Conservation (phyloP, 164 flowering plant species). For the Vitis labrusca region DNA sequence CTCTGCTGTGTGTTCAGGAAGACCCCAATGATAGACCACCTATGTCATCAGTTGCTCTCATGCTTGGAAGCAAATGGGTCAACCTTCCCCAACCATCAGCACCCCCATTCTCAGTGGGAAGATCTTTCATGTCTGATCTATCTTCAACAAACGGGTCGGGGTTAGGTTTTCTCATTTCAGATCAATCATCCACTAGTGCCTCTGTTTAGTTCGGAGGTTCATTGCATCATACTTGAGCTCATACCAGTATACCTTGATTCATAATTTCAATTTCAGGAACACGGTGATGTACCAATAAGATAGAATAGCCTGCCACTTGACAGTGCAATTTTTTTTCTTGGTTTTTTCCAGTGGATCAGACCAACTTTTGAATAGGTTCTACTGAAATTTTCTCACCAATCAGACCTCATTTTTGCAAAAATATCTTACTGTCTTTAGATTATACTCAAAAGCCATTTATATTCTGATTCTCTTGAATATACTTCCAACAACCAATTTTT, state of each 20-base stretch:
- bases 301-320: too few relatives aligned
- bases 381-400: not conserved
- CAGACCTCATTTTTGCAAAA: too few relatives aligned
- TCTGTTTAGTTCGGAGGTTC: slow-evolving; percentile 5
- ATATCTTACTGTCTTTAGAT: too few relatives aligned
- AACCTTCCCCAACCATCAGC: slow-evolving; percentile 1
- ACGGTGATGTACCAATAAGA: too few relatives aligned
- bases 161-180: not conserved
- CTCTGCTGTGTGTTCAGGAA: slow-evolving; percentile 33
- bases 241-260: too few relatives aligned
- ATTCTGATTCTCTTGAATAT: too few relatives aligned
- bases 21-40: slow-evolving; percentile 22
- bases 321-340: too few relatives aligned
- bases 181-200: slow-evolving; percentile 12
- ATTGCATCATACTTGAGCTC: not conserved
- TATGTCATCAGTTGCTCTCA: slow-evolving; percentile 26
- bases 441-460: too few relatives aligned
- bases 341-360: not conserved
- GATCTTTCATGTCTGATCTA: slow-evolving; percentile 8
- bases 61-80: slow-evolving; percentile 24
- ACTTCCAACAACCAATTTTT: too few relatives aligned
- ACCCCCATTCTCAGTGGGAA: slow-evolving; percentile 15
- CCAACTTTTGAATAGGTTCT: slow-evolving; percentile 14
- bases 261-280: too few relatives aligned
- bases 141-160: slow-evolving; percentile 6